These are phyloP conservation scores for Hyaloscypha hepaticicola DNA, from an alignment of 495 filamentous ascomycete species.

Conservation along the genomic window DNA sequence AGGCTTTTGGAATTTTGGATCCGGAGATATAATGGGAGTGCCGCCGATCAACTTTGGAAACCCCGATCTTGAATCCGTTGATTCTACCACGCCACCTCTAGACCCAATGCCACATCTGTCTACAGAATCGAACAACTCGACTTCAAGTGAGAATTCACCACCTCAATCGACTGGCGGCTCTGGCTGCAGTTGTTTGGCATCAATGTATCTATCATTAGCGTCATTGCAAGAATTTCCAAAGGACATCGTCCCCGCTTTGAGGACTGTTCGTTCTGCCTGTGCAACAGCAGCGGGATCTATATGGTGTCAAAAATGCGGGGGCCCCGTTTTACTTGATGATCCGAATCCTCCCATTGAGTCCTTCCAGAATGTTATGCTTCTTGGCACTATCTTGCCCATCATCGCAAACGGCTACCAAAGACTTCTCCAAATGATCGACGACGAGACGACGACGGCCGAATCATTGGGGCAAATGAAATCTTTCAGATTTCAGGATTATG, in stretches of 20 bases:
- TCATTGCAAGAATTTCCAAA: constrained; percentile 45
- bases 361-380: constrained; percentile 66
- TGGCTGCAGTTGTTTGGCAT: constrained; percentile 25
- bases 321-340: constrained; percentile 34
- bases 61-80: constrained; percentile 22
- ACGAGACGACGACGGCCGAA: constrained; percentile 39
- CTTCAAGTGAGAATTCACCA: constrained; percentile 27
- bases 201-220: constrained; percentile 45
- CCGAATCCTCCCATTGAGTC: constrained; percentile 36
- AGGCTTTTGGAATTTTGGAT: constrained; percentile 23
- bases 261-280: constrained; percentile 56
- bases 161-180: neutral
- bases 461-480: constrained; percentile 38
- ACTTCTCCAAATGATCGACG: constrained; percentile 47
- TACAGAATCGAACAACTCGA: constrained; percentile 30
- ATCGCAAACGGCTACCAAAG: constrained; percentile 57
- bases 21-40: constrained; percentile 9
- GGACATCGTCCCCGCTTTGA: constrained; percentile 45
- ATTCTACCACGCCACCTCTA: constrained; percentile 4
- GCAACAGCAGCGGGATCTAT: constrained; percentile 56
- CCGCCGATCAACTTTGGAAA: constrained; percentile 32
- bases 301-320: constrained; percentile 57
- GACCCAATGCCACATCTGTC: constrained; percentile 30
- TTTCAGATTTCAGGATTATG: constrained; percentile 45
- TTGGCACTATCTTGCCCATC: constrained; percentile 61